Conservation (phyloP, 139 green algal genomes). For the Chlamydomonas applanata region DNA sequence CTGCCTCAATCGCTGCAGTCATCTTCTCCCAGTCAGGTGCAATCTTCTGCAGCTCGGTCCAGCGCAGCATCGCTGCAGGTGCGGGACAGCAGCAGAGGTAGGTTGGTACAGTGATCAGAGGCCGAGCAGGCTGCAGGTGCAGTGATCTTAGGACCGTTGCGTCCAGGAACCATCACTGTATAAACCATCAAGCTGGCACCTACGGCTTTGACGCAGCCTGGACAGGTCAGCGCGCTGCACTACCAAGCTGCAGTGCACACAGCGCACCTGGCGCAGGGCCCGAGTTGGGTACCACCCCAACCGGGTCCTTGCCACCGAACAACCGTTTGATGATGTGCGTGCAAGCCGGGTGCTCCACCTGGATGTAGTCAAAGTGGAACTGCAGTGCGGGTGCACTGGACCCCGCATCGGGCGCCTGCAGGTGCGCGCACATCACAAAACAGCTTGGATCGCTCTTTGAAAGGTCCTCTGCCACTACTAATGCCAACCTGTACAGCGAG, state of each 20-base stretch:
- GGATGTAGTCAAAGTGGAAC: conserved; percentile 80
- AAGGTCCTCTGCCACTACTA: neutral
- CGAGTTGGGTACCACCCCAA: conserved; percentile 9
- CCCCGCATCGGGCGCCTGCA: conserved; percentile 39
- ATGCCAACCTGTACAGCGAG: too few relatives aligned
- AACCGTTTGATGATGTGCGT: conserved; percentile 18
- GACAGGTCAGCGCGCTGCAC: too few relatives aligned
- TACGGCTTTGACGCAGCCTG: too few relatives aligned
- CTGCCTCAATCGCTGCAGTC: conserved; percentile 73
- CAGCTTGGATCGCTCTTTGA: neutral
- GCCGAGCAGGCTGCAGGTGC: too few relatives aligned
- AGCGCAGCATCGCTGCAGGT: conserved; percentile 57
- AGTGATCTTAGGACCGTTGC: too few relatives aligned
- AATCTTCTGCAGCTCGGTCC: conserved; percentile 55
- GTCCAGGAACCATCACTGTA: too few relatives aligned
- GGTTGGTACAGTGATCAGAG: too few relatives aligned
- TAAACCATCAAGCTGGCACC: too few relatives aligned
- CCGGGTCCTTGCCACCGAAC: conserved; percentile 10
- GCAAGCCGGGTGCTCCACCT: neutral
- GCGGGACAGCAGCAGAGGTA: too few relatives aligned
- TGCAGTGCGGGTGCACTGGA: conserved; percentile 25
- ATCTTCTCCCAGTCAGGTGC: conserved; percentile 76
- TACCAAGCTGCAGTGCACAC: neutral
- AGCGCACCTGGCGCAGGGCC: conserved; percentile 4
- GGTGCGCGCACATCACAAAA: too few relatives aligned